Conservation (phyloP, 148 eudicot genomes). For the Vaccinium corymbosum region DNA sequence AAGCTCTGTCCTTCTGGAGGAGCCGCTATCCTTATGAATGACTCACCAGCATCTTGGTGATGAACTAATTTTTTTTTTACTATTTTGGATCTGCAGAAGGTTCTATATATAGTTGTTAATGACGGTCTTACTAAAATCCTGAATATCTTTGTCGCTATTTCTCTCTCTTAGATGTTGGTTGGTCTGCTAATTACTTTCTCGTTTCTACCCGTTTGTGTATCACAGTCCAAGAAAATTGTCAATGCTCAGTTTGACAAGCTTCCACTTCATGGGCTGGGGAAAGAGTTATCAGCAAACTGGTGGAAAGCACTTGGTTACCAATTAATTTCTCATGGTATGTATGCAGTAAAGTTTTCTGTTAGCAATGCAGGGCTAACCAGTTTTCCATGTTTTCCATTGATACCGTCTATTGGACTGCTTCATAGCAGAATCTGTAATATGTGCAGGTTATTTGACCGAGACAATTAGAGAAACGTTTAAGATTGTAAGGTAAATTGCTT, state of each 20-base stretch:
- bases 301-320: conserved; percentile 70
- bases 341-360: conserved; percentile 3
- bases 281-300: conserved; percentile 72
- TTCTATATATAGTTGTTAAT: background rate
- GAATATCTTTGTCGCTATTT: background rate
- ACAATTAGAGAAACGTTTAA: conserved; percentile 47
- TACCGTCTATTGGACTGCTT: background rate
- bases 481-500: conserved; percentile 47
- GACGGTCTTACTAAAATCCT: background rate
- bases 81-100: background rate
- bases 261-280: conserved; percentile 85
- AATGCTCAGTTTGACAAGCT: conserved; percentile 66
- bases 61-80: background rate
- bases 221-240: conserved; percentile 66
- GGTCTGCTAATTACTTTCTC: conserved; percentile 11
- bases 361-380: background rate
- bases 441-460: conserved; percentile 71
- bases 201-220: conserved; percentile 13
- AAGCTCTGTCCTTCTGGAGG: conserved; percentile 8
- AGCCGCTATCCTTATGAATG: background rate
- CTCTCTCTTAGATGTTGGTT: background rate
- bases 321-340: conserved; percentile 59
- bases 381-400: background rate
- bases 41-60: background rate
- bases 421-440: conserved; percentile 16